phyloP scores from a whole-genome alignment of 345 rosid species.

The Syzygium aqueum region DNA sequence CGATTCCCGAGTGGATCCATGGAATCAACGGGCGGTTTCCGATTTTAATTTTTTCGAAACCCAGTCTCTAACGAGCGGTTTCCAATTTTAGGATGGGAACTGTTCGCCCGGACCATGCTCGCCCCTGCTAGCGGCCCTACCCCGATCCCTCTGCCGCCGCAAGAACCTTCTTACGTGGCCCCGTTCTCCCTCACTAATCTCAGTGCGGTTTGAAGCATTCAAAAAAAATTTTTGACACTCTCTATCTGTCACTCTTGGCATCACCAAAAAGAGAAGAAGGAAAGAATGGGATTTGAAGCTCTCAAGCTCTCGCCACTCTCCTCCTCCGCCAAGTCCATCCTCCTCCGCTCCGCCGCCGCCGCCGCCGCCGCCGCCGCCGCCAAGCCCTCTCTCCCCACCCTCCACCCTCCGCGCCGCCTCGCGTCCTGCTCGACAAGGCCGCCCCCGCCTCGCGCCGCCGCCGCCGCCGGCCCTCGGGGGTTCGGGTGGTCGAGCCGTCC shows the following conservation, averaged over 20 bases:
- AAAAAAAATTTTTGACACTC: not conserved
- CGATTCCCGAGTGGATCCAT: too few relatives aligned
- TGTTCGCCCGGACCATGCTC: too few relatives aligned
- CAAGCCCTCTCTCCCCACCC: constrained; percentile 3
- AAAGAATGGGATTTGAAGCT: constrained; percentile 28
- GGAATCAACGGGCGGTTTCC: too few relatives aligned
- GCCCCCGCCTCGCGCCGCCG: not conserved
- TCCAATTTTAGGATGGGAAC: too few relatives aligned
- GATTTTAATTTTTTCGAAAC: too few relatives aligned
- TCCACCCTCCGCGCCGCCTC: not conserved
- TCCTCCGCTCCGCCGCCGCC: not conserved
- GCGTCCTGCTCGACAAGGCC: not conserved
- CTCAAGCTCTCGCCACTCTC: constrained; percentile 22
- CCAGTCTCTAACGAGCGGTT: too few relatives aligned
- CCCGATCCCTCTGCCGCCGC: too few relatives aligned
- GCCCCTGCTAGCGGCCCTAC: too few relatives aligned
- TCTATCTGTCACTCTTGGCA: not conserved
- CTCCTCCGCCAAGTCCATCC: constrained; percentile 15
- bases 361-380: constrained; percentile 7
- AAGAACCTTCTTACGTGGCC: not conserved
- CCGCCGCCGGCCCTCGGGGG: constrained; percentile 6
- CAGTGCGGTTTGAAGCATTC: not conserved
- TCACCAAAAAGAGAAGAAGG: not conserved
- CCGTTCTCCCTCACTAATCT: not conserved
- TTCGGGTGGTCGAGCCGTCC: not conserved